Evolutionary conservation across 2,329 filamentous ascomycete genomes (phyloP).

Genomic region (Zymoseptoria tritici): DNA sequence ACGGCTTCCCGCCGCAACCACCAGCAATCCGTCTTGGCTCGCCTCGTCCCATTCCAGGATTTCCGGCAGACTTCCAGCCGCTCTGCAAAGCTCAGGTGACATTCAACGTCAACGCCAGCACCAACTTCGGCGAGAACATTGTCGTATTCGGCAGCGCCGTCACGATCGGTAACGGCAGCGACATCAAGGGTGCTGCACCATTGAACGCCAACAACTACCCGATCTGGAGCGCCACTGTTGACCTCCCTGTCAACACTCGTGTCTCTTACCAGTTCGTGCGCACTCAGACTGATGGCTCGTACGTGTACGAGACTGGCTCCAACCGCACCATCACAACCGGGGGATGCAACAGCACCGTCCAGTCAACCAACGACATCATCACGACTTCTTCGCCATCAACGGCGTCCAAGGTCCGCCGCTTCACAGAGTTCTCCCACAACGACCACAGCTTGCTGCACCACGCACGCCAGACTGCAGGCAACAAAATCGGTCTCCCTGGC

Average conservation of each 20-base stretch:
- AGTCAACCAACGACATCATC: slow-evolving; percentile 23
- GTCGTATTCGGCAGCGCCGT: slow-evolving; percentile 26
- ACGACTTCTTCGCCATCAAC: slow-evolving; percentile 24
- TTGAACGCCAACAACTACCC: slow-evolving; percentile 28
- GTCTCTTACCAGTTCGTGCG: slow-evolving; percentile 29
- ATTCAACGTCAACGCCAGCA: slow-evolving; percentile 29
- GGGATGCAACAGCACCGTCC: slow-evolving; percentile 22
- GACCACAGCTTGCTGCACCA: slow-evolving; percentile 8
- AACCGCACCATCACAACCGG: slow-evolving; percentile 29
- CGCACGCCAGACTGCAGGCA: slow-evolving; percentile 17
- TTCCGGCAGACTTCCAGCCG: slow-evolving; percentile 61
- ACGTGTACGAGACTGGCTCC: slow-evolving; percentile 23
- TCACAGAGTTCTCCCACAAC: slow-evolving; percentile 6
- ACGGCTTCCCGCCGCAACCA: slow-evolving; percentile 52
- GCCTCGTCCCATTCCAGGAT: slow-evolving; percentile 61
- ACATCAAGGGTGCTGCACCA: slow-evolving; percentile 23
- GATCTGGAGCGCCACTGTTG: slow-evolving; percentile 28
- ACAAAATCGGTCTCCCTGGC: slow-evolving; percentile 48
- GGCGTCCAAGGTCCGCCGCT: slow-evolving; percentile 19
- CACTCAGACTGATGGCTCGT: slow-evolving; percentile 26
- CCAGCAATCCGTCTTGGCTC: slow-evolving; percentile 53
- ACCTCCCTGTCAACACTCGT: slow-evolving; percentile 26
- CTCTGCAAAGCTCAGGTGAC: slow-evolving; percentile 27
- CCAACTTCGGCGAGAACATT: slow-evolving; percentile 32
- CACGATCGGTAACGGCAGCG: slow-evolving; percentile 21